A percentile compares a stretch with the other conserved stretches of the same genome.
Conservation (phyloP, 306 rosid species). For the Amphicarpaea edgeworthii region DNA sequence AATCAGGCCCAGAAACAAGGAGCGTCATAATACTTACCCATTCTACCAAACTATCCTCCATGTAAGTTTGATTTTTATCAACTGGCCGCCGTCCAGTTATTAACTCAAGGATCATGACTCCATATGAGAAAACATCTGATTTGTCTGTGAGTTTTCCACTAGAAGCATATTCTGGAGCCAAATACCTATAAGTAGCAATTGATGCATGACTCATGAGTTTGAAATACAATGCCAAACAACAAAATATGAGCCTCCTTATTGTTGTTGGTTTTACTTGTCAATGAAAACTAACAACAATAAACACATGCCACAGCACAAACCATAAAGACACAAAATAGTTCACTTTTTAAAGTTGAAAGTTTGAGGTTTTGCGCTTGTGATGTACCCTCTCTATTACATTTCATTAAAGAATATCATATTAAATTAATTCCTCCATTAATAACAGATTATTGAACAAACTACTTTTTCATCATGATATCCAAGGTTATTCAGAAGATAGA, state of each 20-base stretch:
- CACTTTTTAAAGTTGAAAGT: neutral
- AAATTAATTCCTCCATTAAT: neutral
- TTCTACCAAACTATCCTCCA: slow-evolving; percentile 94
- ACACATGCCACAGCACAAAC: neutral
- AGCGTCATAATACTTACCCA: slow-evolving; percentile 73
- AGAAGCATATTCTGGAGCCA: slow-evolving; percentile 97
- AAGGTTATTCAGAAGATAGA: slow-evolving; percentile 33
- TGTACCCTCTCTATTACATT: neutral
- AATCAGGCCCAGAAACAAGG: slow-evolving; percentile 13
- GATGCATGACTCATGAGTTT: slow-evolving; percentile 38
- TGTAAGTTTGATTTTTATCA: slow-evolving; percentile 66
- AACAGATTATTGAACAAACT: slow-evolving; percentile 9
- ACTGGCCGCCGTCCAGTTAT: slow-evolving; percentile 89
- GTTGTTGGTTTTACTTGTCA: neutral
- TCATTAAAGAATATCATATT: neutral
- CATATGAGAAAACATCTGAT: slow-evolving; percentile 95
- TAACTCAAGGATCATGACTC: slow-evolving; percentile 95
- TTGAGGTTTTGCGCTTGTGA: neutral
- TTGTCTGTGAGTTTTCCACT: slow-evolving; percentile 96
- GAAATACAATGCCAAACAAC: slow-evolving; percentile 5
- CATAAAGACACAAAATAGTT: neutral
- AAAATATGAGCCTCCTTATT: neutral
- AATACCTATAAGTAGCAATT: slow-evolving; percentile 65
- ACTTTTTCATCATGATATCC: slow-evolving; percentile 8
- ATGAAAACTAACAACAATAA: neutral